Evolutionary conservation across 2,329 filamentous ascomycete genomes (phyloP).

Genomic region (Emmonsia crescens): DNA sequence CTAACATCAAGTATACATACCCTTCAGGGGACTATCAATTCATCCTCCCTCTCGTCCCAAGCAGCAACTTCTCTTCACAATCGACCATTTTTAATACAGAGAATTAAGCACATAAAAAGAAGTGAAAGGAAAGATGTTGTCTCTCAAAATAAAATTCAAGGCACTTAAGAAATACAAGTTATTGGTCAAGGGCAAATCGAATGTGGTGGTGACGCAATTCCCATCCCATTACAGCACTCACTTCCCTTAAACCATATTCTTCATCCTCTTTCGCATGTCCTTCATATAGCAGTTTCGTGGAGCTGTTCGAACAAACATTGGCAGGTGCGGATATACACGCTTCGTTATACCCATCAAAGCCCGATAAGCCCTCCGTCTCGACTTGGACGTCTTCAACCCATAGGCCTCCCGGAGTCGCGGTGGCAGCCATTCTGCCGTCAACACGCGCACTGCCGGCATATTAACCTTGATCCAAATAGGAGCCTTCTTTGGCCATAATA

Average conservation of each 20-base stretch:
- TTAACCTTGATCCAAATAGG: constrained; percentile 18
- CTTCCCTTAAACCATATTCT: neutral
- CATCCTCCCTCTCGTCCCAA: neutral
- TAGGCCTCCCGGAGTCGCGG: constrained; percentile 20
- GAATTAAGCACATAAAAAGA: neutral
- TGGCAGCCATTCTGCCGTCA: constrained; percentile 22
- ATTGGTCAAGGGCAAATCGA: neutral
- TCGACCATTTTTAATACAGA: neutral
- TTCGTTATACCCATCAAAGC: constrained; percentile 14
- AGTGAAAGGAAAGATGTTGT: neutral
- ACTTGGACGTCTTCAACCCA: constrained; percentile 17
- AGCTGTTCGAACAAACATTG: constrained; percentile 17
- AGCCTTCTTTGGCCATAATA: constrained; percentile 20
- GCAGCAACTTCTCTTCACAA: neutral
- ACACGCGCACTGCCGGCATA: constrained; percentile 20
- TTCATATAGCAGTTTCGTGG: constrained; percentile 22
- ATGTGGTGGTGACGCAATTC: neutral
- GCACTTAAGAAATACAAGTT: neutral
- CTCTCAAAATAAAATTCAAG: neutral
- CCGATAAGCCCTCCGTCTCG: constrained; percentile 14
- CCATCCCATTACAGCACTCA: neutral
- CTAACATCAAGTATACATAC: no score
- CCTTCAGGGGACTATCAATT: no score
- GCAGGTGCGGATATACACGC: constrained; percentile 18
- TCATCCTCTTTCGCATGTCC: constrained; percentile 22